These are phyloP conservation scores for Mortierella sp. DNA, from an alignment of 371 early-diverging fungal genomes.

Conservation along the genomic window DNA sequence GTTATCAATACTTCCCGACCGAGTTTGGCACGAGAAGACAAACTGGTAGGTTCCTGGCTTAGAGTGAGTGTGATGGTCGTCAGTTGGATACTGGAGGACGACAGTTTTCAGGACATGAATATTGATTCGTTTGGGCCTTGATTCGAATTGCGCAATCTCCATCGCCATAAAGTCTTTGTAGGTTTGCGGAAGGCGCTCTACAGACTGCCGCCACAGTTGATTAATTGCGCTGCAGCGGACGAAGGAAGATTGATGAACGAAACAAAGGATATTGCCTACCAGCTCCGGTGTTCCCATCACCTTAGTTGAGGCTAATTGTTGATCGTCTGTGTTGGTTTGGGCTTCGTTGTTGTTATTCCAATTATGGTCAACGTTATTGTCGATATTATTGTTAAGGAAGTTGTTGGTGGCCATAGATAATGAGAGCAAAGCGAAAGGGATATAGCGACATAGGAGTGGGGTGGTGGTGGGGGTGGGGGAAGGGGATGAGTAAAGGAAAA, in stretches of 20 bases:
- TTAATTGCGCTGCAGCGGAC: slow-evolving; percentile 12
- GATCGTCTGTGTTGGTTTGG: neutral
- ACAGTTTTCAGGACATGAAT: slow-evolving; percentile 23
- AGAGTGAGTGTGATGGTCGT: neutral
- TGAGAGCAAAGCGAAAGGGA: neutral
- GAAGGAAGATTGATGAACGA: neutral
- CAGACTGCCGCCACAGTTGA: neutral
- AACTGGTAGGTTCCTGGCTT: slow-evolving; percentile 9
- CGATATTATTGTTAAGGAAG: neutral
- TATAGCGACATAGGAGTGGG: neutral
- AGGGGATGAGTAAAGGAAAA: neutral
- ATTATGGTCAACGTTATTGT: neutral
- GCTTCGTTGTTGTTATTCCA: slow-evolving; percentile 3
- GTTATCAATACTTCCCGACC: slow-evolving; percentile 19
- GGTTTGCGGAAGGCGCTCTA: neutral
- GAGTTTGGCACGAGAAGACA: slow-evolving; percentile 36
- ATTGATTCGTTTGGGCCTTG: slow-evolving; percentile 12
- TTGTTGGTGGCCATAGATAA: slow-evolving; percentile 16
- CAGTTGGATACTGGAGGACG: slow-evolving; percentile 23
- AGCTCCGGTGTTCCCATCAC: slow-evolving; percentile 17
- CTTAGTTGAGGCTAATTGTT: neutral
- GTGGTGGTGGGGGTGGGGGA: neutral
- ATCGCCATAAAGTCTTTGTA: neutral
- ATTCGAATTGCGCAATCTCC: neutral
- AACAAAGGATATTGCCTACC: slow-evolving; percentile 8